A percentile compares a stretch with the other conserved stretches of the same genome.
Evolutionary conservation across 2,329 filamentous ascomycete genomes (phyloP).

Genomic region (Tolypocladium ovalisporum): DNA sequence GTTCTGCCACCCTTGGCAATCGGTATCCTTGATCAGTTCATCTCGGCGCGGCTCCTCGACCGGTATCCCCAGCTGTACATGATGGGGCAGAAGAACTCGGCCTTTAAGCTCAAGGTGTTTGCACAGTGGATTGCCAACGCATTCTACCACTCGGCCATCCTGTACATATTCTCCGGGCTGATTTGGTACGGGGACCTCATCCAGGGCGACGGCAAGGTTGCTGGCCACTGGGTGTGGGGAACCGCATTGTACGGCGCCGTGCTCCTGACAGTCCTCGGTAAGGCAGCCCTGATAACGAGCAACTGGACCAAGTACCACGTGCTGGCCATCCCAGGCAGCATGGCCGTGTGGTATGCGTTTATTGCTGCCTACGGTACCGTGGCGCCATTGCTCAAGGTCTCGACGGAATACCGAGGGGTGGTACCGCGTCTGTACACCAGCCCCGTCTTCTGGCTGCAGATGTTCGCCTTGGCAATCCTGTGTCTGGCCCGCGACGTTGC

Average conservation of each 20-base stretch:
- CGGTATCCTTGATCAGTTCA: constrained; percentile 95
- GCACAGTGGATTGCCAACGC: constrained; percentile 88
- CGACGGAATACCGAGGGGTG: constrained; percentile 74
- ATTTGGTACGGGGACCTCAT: constrained; percentile 77
- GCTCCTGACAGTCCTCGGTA: constrained; percentile 86
- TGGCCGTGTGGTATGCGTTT: constrained; percentile 85
- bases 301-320: constrained; percentile 99
- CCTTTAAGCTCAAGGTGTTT: constrained; percentile 90
- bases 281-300: constrained; percentile 88
- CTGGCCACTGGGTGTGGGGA: constrained; percentile 97
- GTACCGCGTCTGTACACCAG: constrained; percentile 71
- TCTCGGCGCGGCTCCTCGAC: constrained; percentile 85
- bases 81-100: constrained; percentile 82
- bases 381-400: constrained; percentile 72
- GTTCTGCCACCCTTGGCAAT: constrained; percentile 86
- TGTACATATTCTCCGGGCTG: constrained; percentile 76
- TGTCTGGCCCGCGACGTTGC: constrained; percentile 83
- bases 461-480: constrained; percentile 64
- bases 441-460: constrained; percentile 86
- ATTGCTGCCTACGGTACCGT: constrained; percentile 79
- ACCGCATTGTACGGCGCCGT: constrained; percentile 88
- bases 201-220: constrained; percentile 66
- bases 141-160: constrained; percentile 85
- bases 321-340: constrained; percentile 86
- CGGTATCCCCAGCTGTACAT: constrained; percentile 93